phyloP scores from a whole-genome alignment of 2,329 filamentous ascomycete species.

The Penicillium sp. region DNA sequence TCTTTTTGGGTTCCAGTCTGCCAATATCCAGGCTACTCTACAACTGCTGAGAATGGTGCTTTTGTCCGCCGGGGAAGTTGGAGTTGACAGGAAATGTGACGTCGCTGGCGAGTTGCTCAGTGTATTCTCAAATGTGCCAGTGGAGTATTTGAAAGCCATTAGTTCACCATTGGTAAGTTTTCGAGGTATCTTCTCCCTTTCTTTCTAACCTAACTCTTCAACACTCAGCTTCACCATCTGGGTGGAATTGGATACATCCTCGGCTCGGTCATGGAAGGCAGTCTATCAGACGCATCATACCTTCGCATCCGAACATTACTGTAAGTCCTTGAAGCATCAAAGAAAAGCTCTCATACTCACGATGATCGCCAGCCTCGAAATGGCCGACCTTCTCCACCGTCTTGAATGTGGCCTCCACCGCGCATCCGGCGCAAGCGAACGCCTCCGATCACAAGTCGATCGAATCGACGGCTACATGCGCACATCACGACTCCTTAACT shows the following conservation, averaged over 20 bases:
- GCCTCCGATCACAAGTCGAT: slow-evolving; percentile 42
- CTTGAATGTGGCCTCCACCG: slow-evolving; percentile 45
- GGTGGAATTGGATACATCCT: slow-evolving; percentile 51
- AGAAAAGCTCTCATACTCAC: neutral
- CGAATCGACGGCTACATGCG: slow-evolving; percentile 48
- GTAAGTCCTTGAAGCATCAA: slow-evolving; percentile 12
- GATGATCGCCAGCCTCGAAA: slow-evolving; percentile 26
- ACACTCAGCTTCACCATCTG: slow-evolving; percentile 45
- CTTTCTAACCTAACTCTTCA: neutral
- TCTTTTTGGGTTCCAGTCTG: slow-evolving; percentile 50
- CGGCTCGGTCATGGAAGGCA: slow-evolving; percentile 48
- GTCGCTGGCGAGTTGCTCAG: slow-evolving; percentile 47
- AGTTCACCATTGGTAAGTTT: slow-evolving; percentile 43
- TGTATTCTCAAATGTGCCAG: slow-evolving; percentile 45
- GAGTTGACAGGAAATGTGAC: slow-evolving; percentile 46
- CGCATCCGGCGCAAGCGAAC: slow-evolving; percentile 39
- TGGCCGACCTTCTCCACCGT: slow-evolving; percentile 47
- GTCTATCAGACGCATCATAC: slow-evolving; percentile 44
- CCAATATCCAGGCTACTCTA: slow-evolving; percentile 51
- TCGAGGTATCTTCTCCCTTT: neutral
- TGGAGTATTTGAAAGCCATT: slow-evolving; percentile 48
- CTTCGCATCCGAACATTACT: slow-evolving; percentile 43
- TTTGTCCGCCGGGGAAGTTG: slow-evolving; percentile 36
- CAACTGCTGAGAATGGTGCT: slow-evolving; percentile 51
- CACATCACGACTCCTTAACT: slow-evolving; percentile 18